These are phyloP conservation scores for Neurospora crassa DNA, from an alignment of 2,329 filamentous ascomycete genomes.

Conservation along the genomic window DNA sequence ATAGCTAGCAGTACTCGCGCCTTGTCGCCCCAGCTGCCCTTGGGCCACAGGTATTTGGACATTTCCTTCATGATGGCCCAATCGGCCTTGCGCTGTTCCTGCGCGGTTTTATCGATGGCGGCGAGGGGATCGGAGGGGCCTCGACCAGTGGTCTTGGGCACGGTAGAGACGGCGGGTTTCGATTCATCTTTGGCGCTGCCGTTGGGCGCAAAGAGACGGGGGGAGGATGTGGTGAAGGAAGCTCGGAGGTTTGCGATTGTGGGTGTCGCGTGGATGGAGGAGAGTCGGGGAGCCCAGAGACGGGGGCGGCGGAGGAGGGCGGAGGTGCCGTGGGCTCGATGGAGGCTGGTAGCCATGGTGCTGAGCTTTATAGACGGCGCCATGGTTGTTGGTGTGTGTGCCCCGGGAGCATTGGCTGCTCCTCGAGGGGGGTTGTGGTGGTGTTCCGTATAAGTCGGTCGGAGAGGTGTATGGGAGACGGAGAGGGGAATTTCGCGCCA, in stretches of 20 bases:
- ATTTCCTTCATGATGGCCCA: conserved; percentile 99
- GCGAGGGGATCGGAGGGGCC: conserved; percentile 16
- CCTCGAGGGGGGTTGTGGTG: neutral
- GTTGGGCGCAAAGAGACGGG: neutral
- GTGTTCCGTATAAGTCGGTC: neutral
- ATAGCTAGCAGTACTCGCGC: conserved; percentile 80
- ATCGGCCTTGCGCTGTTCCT: conserved; percentile 91
- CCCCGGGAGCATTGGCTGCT: neutral
- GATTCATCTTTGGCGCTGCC: conserved; percentile 1
- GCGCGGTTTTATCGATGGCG: conserved; percentile 53
- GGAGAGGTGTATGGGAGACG: neutral
- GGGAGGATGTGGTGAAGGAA: neutral
- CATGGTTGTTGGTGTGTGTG: conserved; percentile 5
- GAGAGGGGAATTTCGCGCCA: neutral
- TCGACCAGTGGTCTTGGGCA: conserved; percentile 1
- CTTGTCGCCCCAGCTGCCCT: conserved; percentile 74
- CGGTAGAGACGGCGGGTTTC: neutral
- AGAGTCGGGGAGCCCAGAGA: conserved; percentile 7
- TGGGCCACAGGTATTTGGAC: conserved; percentile 92
- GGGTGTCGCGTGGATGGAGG: neutral
- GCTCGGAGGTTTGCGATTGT: neutral
- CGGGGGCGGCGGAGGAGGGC: conserved; percentile 4
- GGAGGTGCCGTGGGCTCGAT: conserved; percentile 5
- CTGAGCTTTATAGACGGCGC: conserved; percentile 10
- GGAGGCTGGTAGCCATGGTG: conserved; percentile 14